Evolutionary conservation across 768 basidiomycete genomes (phyloP).

Genomic region (Pulveroboletus sp.): DNA sequence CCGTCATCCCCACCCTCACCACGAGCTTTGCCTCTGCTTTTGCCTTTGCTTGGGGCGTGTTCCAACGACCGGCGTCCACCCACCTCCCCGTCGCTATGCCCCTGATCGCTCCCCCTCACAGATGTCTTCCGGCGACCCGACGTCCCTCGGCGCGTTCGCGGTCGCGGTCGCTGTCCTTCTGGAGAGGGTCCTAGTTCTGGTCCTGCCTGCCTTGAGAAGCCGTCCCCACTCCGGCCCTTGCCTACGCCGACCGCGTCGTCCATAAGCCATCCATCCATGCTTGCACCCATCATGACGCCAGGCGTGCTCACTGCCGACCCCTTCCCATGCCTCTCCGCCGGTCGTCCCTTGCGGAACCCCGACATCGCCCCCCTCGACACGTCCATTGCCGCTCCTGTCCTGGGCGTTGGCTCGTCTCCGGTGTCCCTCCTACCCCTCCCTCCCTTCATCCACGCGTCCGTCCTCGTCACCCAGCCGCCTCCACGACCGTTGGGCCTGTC

Average conservation of each 20-base stretch:
- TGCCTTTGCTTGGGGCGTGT: neutral
- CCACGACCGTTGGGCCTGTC: neutral
- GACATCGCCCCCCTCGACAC: neutral
- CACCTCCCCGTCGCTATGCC: slow-evolving; percentile 28
- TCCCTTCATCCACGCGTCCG: slow-evolving; percentile 20
- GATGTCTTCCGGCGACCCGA: slow-evolving; percentile 17
- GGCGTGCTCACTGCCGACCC: neutral
- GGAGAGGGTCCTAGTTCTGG: too few relatives aligned
- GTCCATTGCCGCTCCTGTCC: neutral
- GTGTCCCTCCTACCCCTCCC: slow-evolving; percentile 4
- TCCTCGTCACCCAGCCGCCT: slow-evolving; percentile 28
- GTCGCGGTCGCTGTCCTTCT: too few relatives aligned
- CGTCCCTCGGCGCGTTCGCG: slow-evolving; percentile 3
- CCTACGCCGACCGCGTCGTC: slow-evolving; percentile 3
- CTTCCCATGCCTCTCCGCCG: neutral
- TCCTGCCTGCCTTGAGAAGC: too few relatives aligned
- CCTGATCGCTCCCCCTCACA: slow-evolving; percentile 25
- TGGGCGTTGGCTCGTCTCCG: slow-evolving; percentile 16
- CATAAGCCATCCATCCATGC: slow-evolving; percentile 19
- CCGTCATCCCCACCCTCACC: too few relatives aligned
- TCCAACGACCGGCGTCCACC: neutral
- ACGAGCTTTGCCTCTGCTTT: too few relatives aligned
- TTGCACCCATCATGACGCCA: neutral
- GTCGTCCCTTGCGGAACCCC: slow-evolving; percentile 19
- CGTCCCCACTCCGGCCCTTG: neutral